Base-by-base conservation (phyloP, 75 land plant species). In the Gnetum montanum region DNA sequence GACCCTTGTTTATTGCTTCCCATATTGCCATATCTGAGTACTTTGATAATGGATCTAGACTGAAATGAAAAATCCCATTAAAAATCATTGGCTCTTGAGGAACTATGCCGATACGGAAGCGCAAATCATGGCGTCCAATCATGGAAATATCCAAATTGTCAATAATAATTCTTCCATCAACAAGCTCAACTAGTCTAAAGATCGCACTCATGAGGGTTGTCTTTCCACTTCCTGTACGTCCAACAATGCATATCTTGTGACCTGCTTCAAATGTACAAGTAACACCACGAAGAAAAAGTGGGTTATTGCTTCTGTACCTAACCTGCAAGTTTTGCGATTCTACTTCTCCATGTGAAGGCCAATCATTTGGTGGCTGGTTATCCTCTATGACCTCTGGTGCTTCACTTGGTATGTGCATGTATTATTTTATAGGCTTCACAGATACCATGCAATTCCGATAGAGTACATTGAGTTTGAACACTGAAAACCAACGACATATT, bases 331-430 rank as follows among this genome's bases (percentile, higher is more conserved):
- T 67, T 34, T 64, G 73, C 23, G 85, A 54, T 31, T 82, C 95
- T 11, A 89, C 83, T 64, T 66, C 82, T 27, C 95, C 95, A 22
- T 58, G 49, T 31, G 54, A 34, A 1, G 95, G 95, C 95, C 95
- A 89, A 23, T 69, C 57, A 1, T 47, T 28, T n/a, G 78, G 67
- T 15, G 93, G 88, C 13, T 86, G 71, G 18, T 49, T 68, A 33
- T 43, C 73, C 28, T 81, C 75, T 36, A 84, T 69, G 8, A 84
- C 46, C 47, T 73, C 77, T n/a, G 97, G 77, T 12, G 88, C 83
- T 48, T 92, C 97, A 65, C 79, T 76, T 34, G 76, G 59, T 43
- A 87, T 84, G 88, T 30, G 15, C 75, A 75, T 60, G 48, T 72
- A 75, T 44, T 75, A 75, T 43, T 75, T 75, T 8, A 75, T 61